Conservation (phyloP, 176 grass and related monocot genomes). For the Paspalum notatum region DNA sequence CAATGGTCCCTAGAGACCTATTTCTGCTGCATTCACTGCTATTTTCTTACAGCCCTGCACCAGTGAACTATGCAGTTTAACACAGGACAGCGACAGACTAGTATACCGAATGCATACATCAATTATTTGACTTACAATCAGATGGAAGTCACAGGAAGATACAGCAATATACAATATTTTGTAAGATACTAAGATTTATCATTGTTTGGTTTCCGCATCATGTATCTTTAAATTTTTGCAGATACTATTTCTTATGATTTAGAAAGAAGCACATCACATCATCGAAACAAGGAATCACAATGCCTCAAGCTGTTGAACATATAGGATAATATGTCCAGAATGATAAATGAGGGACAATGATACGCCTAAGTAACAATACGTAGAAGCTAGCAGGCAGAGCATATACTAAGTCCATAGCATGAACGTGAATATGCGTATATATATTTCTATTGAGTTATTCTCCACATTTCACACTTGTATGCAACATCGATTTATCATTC, state of each 20-base stretch:
- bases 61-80: constrained; percentile 48
- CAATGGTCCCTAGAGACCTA: constrained; percentile 56
- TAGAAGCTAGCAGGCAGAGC: constrained; percentile 18
- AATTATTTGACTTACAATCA: constrained; percentile 25
- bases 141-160: constrained; percentile 21
- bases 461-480: constrained; percentile 18
- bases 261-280: constrained; percentile 17
- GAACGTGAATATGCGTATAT: not conserved
- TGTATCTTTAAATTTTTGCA: not conserved
- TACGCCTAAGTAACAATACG: not conserved
- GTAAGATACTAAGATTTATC: constrained; percentile 29
- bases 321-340: not conserved
- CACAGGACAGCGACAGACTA: constrained; percentile 46
- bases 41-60: constrained; percentile 56
- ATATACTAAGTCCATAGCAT: not conserved
- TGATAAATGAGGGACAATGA: not conserved
- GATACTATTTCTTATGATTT: not conserved
- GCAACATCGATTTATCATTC: constrained; percentile 12
- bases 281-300: constrained; percentile 16
- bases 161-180: constrained; percentile 9
- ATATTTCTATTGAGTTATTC: not conserved
- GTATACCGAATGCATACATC: constrained; percentile 43
- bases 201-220: not conserved
- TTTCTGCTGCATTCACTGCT: constrained; percentile 54
- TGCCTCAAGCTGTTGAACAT: constrained; percentile 1